Base-by-base conservation (phyloP, 345 rosid species). In the Turritis glabra region DNA sequence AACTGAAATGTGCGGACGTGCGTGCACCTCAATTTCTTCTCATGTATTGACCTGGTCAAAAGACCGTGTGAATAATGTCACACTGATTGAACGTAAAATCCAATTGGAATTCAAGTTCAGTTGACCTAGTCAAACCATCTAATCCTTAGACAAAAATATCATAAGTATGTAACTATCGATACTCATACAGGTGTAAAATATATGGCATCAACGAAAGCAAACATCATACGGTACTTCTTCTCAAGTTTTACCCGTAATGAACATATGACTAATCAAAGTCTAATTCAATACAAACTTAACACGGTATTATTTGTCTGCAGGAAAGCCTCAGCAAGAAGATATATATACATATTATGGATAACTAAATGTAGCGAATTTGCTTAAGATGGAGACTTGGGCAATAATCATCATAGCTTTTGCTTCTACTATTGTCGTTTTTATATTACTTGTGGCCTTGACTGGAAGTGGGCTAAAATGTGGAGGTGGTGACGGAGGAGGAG, bases 161-260 rank as follows among this genome's bases (percentile, higher is more conserved):
- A 35, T 30, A 30, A 30, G 33, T 7, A 30, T 30, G 6, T 35
- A 37, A 35, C 29, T 35, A 14, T 59, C 29, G 8, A 15, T 56
- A 8, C 40, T 29, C 14, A 29, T 22, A 27, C 30, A 33, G 15
- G 35, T 37, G n/a, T n/a, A 32, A 27, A 11, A 44, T 27, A 64
- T 27, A 17, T 44, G 8, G 9, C 35, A 67, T 40, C 53, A 54
- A 60, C 38, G 26, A 60, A 60, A 51, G 26, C 30, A 61, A 51
- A 15, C 40, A 60, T 54, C 63, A 54, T 32, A 41, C 51, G 53
- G 14, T 35, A 60, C 56, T 14, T 43, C 46, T 58, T 59, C 48
- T 59, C 33, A 60, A 60, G 71, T 73, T 73, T 73, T 73, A 64
- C 64, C 29, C 57, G 64, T 43, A 54, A 53, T 46, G 22, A 21